Evolutionary conservation across 257 asterid species (phyloP).

Genomic region (Gentiana dahurica): DNA sequence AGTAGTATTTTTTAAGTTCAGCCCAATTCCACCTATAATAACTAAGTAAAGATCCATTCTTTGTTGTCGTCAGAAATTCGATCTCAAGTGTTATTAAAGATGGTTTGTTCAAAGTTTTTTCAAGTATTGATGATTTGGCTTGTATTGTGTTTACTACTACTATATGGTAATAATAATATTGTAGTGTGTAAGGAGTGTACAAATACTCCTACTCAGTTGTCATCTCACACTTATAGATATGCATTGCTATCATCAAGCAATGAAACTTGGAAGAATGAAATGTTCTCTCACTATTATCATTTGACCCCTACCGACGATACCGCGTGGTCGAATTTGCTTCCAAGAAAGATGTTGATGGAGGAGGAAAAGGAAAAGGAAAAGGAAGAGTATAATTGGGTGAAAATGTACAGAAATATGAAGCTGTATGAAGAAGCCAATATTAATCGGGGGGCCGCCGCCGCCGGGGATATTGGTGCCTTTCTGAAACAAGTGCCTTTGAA

Average conservation of each 20-base stretch:
- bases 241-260: slow-evolving; percentile 46
- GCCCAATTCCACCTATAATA: no score
- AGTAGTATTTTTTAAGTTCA: no score
- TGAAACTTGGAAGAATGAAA: slow-evolving; percentile 52
- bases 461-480: slow-evolving; percentile 9
- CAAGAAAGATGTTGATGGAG: slow-evolving; percentile 60
- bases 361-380: slow-evolving; percentile 40
- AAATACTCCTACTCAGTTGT: slow-evolving; percentile 27
- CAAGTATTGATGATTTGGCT: slow-evolving; percentile 8
- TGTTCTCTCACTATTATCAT: slow-evolving; percentile 45
- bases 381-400: slow-evolving; percentile 38
- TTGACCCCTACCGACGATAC: slow-evolving; percentile 83
- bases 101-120: slow-evolving; percentile 19
- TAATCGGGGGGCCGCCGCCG: slow-evolving; percentile 16
- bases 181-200: slow-evolving; percentile 57
- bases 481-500: slow-evolving; percentile 47
- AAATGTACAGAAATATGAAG: slow-evolving; percentile 54
- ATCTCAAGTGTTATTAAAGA: slow-evolving; percentile 5
- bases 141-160: slow-evolving; percentile 11
- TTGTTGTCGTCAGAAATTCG: slow-evolving; percentile 3
- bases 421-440: no score
- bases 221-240: slow-evolving; percentile 57
- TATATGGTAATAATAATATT: slow-evolving; percentile 1
- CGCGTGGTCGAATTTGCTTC: slow-evolving; percentile 57
- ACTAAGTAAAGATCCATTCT: slow-evolving; percentile 6